Evolutionary conservation across 345 rosid genomes (phyloP).

Genomic region (Aegle marmelos): DNA sequence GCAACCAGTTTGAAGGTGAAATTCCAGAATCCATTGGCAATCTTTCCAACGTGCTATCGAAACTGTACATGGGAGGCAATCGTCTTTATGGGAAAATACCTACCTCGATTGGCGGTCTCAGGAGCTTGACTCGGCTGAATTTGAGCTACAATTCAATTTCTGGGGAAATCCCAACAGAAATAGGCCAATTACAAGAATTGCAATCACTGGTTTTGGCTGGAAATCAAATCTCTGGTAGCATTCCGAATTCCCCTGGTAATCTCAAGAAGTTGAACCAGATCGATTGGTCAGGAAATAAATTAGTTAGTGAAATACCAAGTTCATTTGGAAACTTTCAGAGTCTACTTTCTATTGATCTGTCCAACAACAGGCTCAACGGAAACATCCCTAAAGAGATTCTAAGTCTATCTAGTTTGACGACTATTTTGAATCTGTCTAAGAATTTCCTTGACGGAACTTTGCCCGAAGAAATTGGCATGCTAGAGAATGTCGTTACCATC

Average conservation of each 20-base stretch:
- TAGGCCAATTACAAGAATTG: constrained; percentile 32
- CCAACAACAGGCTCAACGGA: constrained; percentile 46
- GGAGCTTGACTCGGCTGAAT: constrained; percentile 34
- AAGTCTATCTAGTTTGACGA: constrained; percentile 36
- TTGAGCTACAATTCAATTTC: constrained; percentile 37
- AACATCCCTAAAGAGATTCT: constrained; percentile 44
- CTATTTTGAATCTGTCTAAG: constrained; percentile 33
- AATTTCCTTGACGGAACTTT: constrained; percentile 40
- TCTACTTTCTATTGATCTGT: constrained; percentile 43
- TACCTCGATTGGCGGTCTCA: constrained; percentile 27
- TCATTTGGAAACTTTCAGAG: constrained; percentile 36
- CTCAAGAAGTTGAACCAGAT: constrained; percentile 33
- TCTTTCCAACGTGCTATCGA: constrained; percentile 20
- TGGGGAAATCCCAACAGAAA: constrained; percentile 43
- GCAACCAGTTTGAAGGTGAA: constrained; percentile 23
- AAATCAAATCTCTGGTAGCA: constrained; percentile 37
- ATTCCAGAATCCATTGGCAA: constrained; percentile 31
- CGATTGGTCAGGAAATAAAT: constrained; percentile 39
- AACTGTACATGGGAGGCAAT: constrained; percentile 27
- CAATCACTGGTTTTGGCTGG: constrained; percentile 37
- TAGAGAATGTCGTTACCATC: constrained; percentile 32
- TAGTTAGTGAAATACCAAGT: constrained; percentile 37
- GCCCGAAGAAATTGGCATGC: constrained; percentile 30
- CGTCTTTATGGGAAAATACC: constrained; percentile 23
- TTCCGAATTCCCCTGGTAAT: constrained; percentile 38